These are phyloP conservation scores for Platanus orientalis DNA, from an alignment of 164 flowering plant genomes.

Conservation along the genomic window DNA sequence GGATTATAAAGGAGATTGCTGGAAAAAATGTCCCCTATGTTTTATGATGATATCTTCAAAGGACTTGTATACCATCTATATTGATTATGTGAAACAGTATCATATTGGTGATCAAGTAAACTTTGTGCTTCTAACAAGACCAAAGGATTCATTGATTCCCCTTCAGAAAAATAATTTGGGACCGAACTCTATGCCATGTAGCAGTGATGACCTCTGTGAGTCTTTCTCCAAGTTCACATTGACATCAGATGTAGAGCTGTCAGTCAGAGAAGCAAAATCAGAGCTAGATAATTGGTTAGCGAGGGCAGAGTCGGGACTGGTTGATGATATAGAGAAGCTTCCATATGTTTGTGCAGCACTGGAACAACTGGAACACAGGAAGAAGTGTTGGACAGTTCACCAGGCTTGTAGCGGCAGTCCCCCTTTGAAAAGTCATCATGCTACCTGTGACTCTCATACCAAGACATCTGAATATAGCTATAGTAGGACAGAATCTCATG, in stretches of 20 bases:
- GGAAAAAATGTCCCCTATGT: slow-evolving; percentile 92
- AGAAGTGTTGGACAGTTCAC: slow-evolving; percentile 65
- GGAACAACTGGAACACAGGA: slow-evolving; percentile 71
- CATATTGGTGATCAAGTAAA: slow-evolving; percentile 59
- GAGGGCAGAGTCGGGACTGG: slow-evolving; percentile 85
- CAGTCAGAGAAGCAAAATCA: slow-evolving; percentile 66
- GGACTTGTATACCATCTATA: slow-evolving; percentile 75
- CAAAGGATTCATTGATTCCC: slow-evolving; percentile 59
- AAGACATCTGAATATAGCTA: slow-evolving; percentile 18
- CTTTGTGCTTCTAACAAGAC: slow-evolving; percentile 72
- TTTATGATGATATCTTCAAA: slow-evolving; percentile 76
- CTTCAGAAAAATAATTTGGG: slow-evolving; percentile 39
- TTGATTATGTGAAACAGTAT: slow-evolving; percentile 66
- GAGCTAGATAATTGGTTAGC: slow-evolving; percentile 85
- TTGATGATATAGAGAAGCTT: slow-evolving; percentile 82
- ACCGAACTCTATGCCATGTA: neutral
- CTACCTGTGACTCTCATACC: slow-evolving; percentile 7
- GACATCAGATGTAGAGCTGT: slow-evolving; percentile 78
- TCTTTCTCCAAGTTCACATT: slow-evolving; percentile 76
- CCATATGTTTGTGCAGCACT: slow-evolving; percentile 93
- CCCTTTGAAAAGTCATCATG: slow-evolving; percentile 8
- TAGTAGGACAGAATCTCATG: slow-evolving; percentile 16
- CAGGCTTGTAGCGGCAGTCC: slow-evolving; percentile 19
- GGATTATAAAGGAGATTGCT: slow-evolving; percentile 60
- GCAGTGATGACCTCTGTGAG: slow-evolving; percentile 26